Percentiles rank a stretch among this genome's conserved stretches.
Evolutionary conservation across 306 rosid species (phyloP).

Genomic region (Myrica gale): DNA sequence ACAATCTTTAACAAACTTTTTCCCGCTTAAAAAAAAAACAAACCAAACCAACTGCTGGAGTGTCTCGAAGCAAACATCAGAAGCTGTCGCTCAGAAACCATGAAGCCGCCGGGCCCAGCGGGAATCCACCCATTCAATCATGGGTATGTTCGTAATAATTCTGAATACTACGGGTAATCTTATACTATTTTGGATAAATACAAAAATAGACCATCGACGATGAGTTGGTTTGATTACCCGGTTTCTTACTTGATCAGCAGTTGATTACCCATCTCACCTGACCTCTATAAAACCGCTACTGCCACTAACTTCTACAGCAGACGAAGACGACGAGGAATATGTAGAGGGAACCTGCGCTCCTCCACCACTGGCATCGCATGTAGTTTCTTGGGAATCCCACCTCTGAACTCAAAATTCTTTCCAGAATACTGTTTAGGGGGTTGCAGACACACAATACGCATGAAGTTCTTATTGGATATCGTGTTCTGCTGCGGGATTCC

Average conservation of each 20-base stretch:
- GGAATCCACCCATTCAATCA: background rate
- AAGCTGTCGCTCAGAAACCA: background rate
- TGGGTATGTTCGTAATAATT: constrained; percentile 15
- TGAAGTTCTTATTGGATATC: constrained; percentile 51
- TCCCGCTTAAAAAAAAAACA: too few relatives aligned
- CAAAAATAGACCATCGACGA: background rate
- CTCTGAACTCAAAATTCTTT: background rate
- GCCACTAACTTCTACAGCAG: background rate
- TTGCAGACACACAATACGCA: background rate
- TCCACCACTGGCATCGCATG: background rate
- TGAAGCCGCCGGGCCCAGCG: background rate
- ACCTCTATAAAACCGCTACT: background rate
- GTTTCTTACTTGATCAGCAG: too few relatives aligned
- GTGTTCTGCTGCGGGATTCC: constrained; percentile 47
- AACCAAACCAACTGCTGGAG: too few relatives aligned
- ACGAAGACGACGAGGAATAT: background rate
- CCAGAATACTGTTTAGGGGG: background rate
- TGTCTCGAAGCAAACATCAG: background rate
- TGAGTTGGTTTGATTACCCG: too few relatives aligned
- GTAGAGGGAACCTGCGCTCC: background rate
- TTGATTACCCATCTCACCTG: too few relatives aligned
- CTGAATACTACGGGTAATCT: background rate
- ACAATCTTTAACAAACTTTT: too few relatives aligned
- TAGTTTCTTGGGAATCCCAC: background rate
- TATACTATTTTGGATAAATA: background rate